Evolutionary conservation across 2,329 filamentous ascomycete species (phyloP).

Genomic region (Emmonsiellopsis sp.): DNA sequence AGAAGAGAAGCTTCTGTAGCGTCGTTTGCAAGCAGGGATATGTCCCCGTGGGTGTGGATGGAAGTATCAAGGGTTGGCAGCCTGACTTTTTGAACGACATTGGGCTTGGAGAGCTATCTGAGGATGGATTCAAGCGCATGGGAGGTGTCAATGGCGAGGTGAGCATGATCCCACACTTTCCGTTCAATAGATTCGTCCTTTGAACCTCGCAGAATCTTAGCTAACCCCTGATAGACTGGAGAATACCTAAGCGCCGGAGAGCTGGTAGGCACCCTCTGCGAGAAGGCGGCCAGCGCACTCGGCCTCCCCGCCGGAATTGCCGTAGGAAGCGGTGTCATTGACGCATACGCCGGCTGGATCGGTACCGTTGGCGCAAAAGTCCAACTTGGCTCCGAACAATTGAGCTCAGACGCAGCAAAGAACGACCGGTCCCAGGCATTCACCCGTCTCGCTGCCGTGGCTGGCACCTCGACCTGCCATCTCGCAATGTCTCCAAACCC

Average conservation of each 20-base stretch:
- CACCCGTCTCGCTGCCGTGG: slow-evolving; percentile 83
- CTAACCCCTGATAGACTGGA: slow-evolving; percentile 58
- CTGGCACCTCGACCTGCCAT: slow-evolving; percentile 95
- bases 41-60: slow-evolving; percentile 92
- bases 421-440: slow-evolving; percentile 92
- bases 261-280: slow-evolving; percentile 72
- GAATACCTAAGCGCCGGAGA: slow-evolving; percentile 87
- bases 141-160: slow-evolving; percentile 93
- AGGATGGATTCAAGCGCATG: slow-evolving; percentile 86
- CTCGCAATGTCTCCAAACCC: slow-evolving; percentile 89
- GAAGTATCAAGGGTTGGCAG: slow-evolving; percentile 96
- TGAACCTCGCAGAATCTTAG: not conserved
- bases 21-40: slow-evolving; percentile 96
- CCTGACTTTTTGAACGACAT: slow-evolving; percentile 84
- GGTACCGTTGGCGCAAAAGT: slow-evolving; percentile 98
- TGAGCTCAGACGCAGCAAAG: slow-evolving; percentile 58
- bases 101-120: slow-evolving; percentile 70
- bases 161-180: slow-evolving; percentile 30
- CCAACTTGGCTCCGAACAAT: slow-evolving; percentile 56
- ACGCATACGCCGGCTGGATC: slow-evolving; percentile 97
- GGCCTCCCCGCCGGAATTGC: slow-evolving; percentile 81
- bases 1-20: slow-evolving; percentile 89
- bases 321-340: slow-evolving; percentile 92
- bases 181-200: not conserved
- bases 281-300: slow-evolving; percentile 72